These are phyloP conservation scores for Leucogyrophana mollusca DNA, from an alignment of 768 basidiomycete genomes.

Conservation along the genomic window DNA sequence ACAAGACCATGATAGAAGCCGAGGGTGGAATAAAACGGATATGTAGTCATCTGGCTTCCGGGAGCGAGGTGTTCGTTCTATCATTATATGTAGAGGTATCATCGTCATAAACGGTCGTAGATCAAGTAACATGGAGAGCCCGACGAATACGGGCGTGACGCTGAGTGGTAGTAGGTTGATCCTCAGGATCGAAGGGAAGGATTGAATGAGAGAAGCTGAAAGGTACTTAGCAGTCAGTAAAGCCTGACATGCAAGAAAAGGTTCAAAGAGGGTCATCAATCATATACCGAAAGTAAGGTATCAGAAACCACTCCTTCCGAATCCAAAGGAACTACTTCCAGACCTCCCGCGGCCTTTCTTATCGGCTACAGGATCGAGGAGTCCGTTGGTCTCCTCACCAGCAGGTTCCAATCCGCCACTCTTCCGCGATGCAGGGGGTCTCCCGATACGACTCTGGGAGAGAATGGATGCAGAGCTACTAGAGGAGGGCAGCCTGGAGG, in stretches of 20 bases:
- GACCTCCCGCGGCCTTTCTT: slow-evolving; percentile 25
- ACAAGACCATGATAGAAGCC: slow-evolving; percentile 1
- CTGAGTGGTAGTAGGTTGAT: slow-evolving; percentile 14
- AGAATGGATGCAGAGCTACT: slow-evolving; percentile 28
- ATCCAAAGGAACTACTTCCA: slow-evolving; percentile 21
- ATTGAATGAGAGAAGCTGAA: slow-evolving; percentile 3
- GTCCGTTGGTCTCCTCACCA: slow-evolving; percentile 15
- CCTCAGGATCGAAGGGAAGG: slow-evolving; percentile 18
- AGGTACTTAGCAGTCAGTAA: neutral
- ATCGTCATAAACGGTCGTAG: slow-evolving; percentile 24
- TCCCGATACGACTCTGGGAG: slow-evolving; percentile 47
- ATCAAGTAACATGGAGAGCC: slow-evolving; percentile 12
- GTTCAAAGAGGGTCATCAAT: neutral
- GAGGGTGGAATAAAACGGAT: neutral
- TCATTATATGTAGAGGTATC: slow-evolving; percentile 19
- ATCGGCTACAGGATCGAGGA: slow-evolving; percentile 15
- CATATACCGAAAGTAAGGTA: neutral
- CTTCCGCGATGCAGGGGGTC: slow-evolving; percentile 39
- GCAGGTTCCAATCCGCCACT: slow-evolving; percentile 34
- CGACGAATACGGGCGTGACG: slow-evolving; percentile 7
- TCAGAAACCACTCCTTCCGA: slow-evolving; percentile 16
- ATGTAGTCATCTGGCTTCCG: too few relatives aligned
- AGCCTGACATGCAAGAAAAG: neutral
- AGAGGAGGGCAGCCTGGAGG: slow-evolving; percentile 41
- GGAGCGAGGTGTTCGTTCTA: slow-evolving; percentile 7